These are phyloP conservation scores for Aureobasidium zeae DNA, from an alignment of 2,329 filamentous ascomycete species.

Conservation along the genomic window DNA sequence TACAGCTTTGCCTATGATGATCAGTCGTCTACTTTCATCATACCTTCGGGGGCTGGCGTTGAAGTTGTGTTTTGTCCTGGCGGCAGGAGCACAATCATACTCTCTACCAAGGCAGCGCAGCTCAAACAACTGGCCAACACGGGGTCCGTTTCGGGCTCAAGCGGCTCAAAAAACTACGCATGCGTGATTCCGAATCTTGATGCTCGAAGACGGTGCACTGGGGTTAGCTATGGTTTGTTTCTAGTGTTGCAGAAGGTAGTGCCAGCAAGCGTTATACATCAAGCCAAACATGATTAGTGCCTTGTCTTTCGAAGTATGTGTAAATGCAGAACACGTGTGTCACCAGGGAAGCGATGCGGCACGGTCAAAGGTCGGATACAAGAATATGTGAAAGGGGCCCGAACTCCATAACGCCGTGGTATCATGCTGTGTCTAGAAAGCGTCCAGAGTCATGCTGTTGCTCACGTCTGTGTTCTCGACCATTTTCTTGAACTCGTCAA, in stretches of 20 bases:
- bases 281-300: too few species aligned
- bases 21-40: conserved; percentile 48
- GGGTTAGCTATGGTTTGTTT: not conserved
- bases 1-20: conserved; percentile 65
- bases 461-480: conserved; percentile 77
- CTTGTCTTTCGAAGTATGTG: too few species aligned
- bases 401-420: conserved; percentile 17
- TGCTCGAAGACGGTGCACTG: conserved; percentile 9
- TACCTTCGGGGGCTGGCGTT: conserved; percentile 60
- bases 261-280: too few species aligned
- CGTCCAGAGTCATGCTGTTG: conserved; percentile 7
- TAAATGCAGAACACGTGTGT: too few species aligned
- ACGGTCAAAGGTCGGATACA: too few species aligned
- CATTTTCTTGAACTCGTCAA: conserved; percentile 98
- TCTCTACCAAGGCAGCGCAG: conserved; percentile 31
- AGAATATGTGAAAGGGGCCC: too few species aligned
- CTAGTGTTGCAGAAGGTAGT: too few species aligned
- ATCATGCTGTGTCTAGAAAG: conserved; percentile 8
- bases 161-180: conserved; percentile 18
- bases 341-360: too few species aligned
- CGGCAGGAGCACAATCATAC: conserved; percentile 41
- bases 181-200: conserved; percentile 19
- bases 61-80: conserved; percentile 69
- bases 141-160: conserved; percentile 18
- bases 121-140: conserved; percentile 23